phyloP scores from a whole-genome alignment of 129 eudicot species.

The Kitagawia praeruptora region DNA sequence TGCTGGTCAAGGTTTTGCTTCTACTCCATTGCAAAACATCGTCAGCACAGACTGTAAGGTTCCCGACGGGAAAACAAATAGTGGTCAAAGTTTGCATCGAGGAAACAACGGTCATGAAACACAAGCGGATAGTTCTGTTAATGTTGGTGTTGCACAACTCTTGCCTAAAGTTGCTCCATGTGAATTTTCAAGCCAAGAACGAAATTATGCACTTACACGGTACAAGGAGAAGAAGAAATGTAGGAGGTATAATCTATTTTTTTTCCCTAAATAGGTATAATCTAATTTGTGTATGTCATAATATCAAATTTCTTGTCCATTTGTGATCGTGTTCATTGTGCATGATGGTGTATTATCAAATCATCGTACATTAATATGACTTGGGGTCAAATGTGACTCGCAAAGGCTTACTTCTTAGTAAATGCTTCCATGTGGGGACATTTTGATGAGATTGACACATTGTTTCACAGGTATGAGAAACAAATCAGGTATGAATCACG shows the following conservation, averaged over 20 bases:
- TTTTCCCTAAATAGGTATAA: too few relatives aligned
- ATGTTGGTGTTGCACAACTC: conserved; percentile 22
- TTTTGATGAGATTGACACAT: neutral
- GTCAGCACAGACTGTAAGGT: conserved; percentile 38
- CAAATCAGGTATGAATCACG: conserved; percentile 89
- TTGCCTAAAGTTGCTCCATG: conserved; percentile 34
- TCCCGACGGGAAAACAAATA: conserved; percentile 40
- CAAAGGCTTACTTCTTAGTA: neutral
- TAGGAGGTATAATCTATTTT: conserved; percentile 58
- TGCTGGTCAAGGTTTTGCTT: conserved; percentile 25
- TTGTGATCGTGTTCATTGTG: neutral
- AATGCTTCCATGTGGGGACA: neutral
- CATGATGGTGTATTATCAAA: neutral
- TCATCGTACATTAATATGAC: neutral
- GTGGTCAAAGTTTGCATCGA: conserved; percentile 16
- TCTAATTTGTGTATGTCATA: neutral
- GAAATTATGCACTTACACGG: conserved; percentile 70
- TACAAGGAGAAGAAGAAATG: conserved; percentile 91
- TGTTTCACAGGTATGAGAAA: conserved; percentile 69
- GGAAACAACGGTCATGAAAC: conserved; percentile 26
- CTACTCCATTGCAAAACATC: conserved; percentile 27
- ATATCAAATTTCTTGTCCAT: neutral
- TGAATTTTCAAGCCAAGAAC: conserved; percentile 57
- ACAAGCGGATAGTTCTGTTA: conserved; percentile 23
- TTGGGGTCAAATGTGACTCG: neutral